Conservation (phyloP, 805 yeast genomes). For the Sungouiella blattae region DNA sequence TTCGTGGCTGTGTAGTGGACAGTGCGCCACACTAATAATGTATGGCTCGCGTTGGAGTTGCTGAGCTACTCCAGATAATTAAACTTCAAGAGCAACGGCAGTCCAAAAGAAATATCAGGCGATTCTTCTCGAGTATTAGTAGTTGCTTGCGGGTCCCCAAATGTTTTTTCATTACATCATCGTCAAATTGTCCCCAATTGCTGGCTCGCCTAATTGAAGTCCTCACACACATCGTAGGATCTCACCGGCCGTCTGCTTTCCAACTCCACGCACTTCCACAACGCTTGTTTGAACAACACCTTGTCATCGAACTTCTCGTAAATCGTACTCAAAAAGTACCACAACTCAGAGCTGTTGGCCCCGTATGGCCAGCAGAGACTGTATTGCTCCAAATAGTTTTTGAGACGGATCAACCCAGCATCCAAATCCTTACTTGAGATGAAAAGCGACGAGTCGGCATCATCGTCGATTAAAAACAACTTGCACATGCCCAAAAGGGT, state of each 20-base stretch:
- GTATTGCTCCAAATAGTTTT: constrained; percentile 39
- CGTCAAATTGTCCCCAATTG: no score
- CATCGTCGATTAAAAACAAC: constrained; percentile 44
- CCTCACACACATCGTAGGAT: constrained; percentile 28
- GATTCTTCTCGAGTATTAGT: no score
- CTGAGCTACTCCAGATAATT: no score
- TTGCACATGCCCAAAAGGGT: constrained; percentile 55
- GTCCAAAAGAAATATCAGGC: no score
- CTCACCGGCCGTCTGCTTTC: constrained; percentile 61
- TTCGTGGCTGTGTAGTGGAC: no score
- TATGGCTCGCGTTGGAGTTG: no score
- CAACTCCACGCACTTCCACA: constrained; percentile 63
- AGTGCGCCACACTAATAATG: no score
- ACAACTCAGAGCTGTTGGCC: constrained; percentile 50
- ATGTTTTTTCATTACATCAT: no score
- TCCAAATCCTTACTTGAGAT: constrained; percentile 52
- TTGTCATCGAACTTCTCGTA: constrained; percentile 59
- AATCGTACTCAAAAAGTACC: constrained; percentile 64
- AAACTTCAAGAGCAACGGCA: no score
- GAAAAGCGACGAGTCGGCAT: constrained; percentile 35
- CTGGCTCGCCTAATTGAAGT: constrained; percentile 3
- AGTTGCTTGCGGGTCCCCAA: no score
- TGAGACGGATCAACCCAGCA: constrained; percentile 60
- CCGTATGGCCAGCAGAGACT: constrained; percentile 40
- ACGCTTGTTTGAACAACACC: constrained; percentile 41